Percentiles rank a stretch among this genome's conserved stretches.
These are phyloP conservation scores for Taphrina betulina DNA, from an alignment of 1,139 yeast genomes.

Conservation along the genomic window DNA sequence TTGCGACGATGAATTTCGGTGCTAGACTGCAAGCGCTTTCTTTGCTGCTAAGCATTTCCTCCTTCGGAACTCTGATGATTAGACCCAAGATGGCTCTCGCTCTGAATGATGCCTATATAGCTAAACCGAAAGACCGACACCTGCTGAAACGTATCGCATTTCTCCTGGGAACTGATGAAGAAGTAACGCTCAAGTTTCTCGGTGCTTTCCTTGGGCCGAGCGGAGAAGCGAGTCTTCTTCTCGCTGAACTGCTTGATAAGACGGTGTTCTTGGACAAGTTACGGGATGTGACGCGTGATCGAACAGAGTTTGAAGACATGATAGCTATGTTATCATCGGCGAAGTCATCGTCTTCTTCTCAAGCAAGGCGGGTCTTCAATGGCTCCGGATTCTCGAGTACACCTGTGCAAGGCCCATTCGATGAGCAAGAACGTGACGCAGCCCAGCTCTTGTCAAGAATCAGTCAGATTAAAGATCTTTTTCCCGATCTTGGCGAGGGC, in stretches of 20 bases:
- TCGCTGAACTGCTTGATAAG: background rate
- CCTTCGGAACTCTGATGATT: too few relatives aligned
- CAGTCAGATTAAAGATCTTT: constrained; percentile 21
- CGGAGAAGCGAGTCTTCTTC: background rate
- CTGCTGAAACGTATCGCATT: background rate
- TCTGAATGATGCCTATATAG: background rate
- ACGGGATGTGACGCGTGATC: background rate
- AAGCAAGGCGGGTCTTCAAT: too few relatives aligned
- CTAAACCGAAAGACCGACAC: background rate
- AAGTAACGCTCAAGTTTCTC: background rate
- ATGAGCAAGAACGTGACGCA: background rate
- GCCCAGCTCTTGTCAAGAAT: constrained; percentile 15
- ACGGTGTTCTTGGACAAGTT: background rate
- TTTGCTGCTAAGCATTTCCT: background rate
- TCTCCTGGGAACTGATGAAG: background rate
- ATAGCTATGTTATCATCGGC: background rate
- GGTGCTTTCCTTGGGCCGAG: background rate
- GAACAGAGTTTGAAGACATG: background rate
- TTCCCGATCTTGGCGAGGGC: constrained; percentile 26
- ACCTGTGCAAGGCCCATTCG: too few relatives aligned
- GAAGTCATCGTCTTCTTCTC: background rate
- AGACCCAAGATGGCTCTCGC: background rate
- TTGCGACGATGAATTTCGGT: background rate
- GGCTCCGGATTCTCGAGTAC: background rate
- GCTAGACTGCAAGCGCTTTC: background rate